Conservation (phyloP, 1,284 basidiomycete genomes). For the Gymnopus androsaceus region DNA sequence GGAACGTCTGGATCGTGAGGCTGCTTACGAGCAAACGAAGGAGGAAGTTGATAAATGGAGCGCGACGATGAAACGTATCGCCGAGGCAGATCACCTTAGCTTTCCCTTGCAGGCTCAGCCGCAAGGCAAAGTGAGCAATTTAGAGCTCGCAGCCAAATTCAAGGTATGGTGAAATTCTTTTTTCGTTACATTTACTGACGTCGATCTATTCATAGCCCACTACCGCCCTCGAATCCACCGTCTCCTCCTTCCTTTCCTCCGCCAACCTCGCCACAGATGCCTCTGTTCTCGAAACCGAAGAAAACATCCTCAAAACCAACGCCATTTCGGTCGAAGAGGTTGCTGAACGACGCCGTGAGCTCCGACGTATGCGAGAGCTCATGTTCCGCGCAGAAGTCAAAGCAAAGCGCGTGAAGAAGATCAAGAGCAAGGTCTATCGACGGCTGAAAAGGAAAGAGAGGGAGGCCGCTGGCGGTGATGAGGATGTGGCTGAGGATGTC, state of each 20-base stretch:
- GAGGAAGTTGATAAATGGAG: conserved; percentile 94
- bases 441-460: conserved; percentile 82
- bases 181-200: not conserved
- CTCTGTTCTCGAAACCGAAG: conserved; percentile 69
- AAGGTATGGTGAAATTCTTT: conserved; percentile 53
- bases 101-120: conserved; percentile 84
- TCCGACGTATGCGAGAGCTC: conserved; percentile 88
- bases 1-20: conserved; percentile 89
- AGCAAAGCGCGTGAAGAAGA: conserved; percentile 89
- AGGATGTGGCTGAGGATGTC: conserved; percentile 57
- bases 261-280: conserved; percentile 84
- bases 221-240: conserved; percentile 77
- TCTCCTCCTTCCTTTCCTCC: conserved; percentile 73
- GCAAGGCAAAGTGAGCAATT: conserved; percentile 64
- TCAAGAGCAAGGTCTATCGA: conserved; percentile 94
- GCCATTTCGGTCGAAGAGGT: conserved; percentile 85
- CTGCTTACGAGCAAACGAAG: conserved; percentile 92
- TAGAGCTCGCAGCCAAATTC: conserved; percentile 81
- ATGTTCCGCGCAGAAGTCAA: conserved; percentile 94
- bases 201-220: conserved; percentile 51
- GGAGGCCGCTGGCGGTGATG: conserved; percentile 49
- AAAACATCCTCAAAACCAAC: conserved; percentile 70
- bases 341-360: conserved; percentile 74
- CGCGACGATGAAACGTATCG: conserved; percentile 85
- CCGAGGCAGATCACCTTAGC: conserved; percentile 88